Base-by-base conservation (phyloP, 345 rosid genomes). In the Ceriops decandra region DNA sequence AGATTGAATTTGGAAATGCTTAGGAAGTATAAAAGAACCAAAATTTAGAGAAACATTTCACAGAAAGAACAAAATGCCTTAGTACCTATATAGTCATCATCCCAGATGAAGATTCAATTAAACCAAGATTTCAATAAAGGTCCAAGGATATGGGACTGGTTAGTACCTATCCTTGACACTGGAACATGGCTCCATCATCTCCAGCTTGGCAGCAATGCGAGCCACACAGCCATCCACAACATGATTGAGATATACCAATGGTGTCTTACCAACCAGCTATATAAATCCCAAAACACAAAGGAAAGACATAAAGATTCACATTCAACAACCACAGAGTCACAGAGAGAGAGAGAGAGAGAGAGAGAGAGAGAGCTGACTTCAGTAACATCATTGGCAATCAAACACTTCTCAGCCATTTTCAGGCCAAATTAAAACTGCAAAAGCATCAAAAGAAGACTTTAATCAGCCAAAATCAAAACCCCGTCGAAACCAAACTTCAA, bases 101-200 rank as follows among this genome's bases (percentile, higher is more conserved):
- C 49, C 17, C 17, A 42, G 13, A 42, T 0, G 49, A 42, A 11
- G 49, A 42, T 42, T 42, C 3, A 42, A 42, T 13, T 42, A 3
- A 24, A 20, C 26, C 7, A 11, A 51, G 52, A 9, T 19, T 2
- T 16, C 28, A 5, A 26, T 52, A 19, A 7, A 54, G 26, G 60
- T 70, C 16, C 36, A 17, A 20, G 57, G 30, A 49, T 17, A 53
- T 26, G 33, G 19, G 56, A 59, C 36, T 1, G 28, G 32, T 69
- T 85, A 28, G 46, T 70, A 87, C 97, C 96, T 88, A 76, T 92
- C 98, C 81, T 92, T 92, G 82, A 92, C 92, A 66, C 98, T 92
- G 5, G 98, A 89, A 68, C 93, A 89, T 28, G 96, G 98, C 54
- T 90, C 93, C 95, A 92, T 86, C 83, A 75, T 73, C 81, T 89